Conservation (phyloP, 257 asterid species). For the Craterostigma plantagineum region DNA sequence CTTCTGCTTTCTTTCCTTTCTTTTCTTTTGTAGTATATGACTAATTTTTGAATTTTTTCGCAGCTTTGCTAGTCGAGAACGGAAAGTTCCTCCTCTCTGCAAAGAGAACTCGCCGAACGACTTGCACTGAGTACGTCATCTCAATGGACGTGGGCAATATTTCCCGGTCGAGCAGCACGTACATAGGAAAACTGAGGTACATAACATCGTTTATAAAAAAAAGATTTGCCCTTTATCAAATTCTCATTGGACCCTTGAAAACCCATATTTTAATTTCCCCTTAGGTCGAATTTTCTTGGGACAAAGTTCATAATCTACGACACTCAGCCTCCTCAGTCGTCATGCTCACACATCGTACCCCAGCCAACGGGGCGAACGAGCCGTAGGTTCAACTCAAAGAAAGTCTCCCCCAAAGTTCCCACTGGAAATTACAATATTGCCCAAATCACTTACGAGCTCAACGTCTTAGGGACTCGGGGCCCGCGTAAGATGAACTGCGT, state of each 20-base stretch:
- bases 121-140: conserved; percentile 43
- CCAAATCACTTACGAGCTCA: conserved; percentile 45
- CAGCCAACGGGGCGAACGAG: conserved; percentile 23
- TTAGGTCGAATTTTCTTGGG: conserved; percentile 53
- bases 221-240: neutral
- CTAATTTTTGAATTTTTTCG: conserved; percentile 3
- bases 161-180: conserved; percentile 35
- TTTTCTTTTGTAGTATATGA: neutral
- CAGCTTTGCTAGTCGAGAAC: conserved; percentile 37
- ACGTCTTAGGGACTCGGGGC: conserved; percentile 56
- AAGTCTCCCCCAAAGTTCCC: conserved; percentile 57
- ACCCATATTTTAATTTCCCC: neutral
- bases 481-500: conserved; percentile 47
- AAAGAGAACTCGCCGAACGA: conserved; percentile 36
- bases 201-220: too few relatives aligned
- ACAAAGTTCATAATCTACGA: conserved; percentile 42
- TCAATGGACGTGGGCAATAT: conserved; percentile 43
- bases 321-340: conserved; percentile 52
- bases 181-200: conserved; percentile 37
- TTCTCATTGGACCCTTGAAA: neutral
- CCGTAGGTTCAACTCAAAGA: conserved; percentile 36
- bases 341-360: conserved; percentile 18
- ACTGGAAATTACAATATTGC: conserved; percentile 41
- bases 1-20: neutral
- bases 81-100: conserved; percentile 51